phyloP scores from a whole-genome alignment of 768 basidiomycete genomes.

The Inosperma sp. region DNA sequence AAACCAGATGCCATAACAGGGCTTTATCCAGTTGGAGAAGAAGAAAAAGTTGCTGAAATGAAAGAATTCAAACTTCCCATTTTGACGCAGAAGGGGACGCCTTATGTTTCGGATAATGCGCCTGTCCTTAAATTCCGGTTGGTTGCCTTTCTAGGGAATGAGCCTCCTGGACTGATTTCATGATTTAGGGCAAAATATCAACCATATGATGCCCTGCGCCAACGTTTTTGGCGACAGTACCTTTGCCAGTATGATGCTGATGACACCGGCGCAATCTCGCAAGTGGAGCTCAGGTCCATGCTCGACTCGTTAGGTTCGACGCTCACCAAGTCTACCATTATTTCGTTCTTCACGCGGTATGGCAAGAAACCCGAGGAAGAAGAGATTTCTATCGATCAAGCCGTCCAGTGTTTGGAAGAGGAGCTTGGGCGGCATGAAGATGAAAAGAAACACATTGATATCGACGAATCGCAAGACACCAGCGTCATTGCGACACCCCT shows the following conservation, averaged over 20 bases:
- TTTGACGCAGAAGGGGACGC: slow-evolving; percentile 51
- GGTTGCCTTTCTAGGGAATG: slow-evolving; percentile 2
- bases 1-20: slow-evolving; percentile 57
- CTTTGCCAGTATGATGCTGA: slow-evolving; percentile 88
- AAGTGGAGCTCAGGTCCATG: slow-evolving; percentile 88
- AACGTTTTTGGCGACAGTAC: slow-evolving; percentile 87
- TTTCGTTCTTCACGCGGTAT: slow-evolving; percentile 73
- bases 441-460: slow-evolving; percentile 62
- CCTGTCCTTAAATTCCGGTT: slow-evolving; percentile 70
- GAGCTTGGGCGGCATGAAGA: slow-evolving; percentile 70
- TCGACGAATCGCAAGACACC: slow-evolving; percentile 42
- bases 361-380: slow-evolving; percentile 61
- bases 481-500: slow-evolving; percentile 55
- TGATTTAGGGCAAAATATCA: slow-evolving; percentile 80
- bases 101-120: slow-evolving; percentile 70
- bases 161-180: neutral
- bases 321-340: slow-evolving; percentile 70
- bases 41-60: slow-evolving; percentile 66
- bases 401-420: slow-evolving; percentile 78
- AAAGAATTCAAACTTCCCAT: slow-evolving; percentile 67
- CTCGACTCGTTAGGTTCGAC: slow-evolving; percentile 97
- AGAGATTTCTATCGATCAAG: slow-evolving; percentile 74
- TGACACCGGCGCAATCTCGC: slow-evolving; percentile 68
- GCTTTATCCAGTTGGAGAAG: slow-evolving; percentile 45
- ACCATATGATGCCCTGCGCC: slow-evolving; percentile 87